Evolutionary conservation across 2,329 filamentous ascomycete species (phyloP).

Genomic region (Sclerotiophoma versabilis): DNA sequence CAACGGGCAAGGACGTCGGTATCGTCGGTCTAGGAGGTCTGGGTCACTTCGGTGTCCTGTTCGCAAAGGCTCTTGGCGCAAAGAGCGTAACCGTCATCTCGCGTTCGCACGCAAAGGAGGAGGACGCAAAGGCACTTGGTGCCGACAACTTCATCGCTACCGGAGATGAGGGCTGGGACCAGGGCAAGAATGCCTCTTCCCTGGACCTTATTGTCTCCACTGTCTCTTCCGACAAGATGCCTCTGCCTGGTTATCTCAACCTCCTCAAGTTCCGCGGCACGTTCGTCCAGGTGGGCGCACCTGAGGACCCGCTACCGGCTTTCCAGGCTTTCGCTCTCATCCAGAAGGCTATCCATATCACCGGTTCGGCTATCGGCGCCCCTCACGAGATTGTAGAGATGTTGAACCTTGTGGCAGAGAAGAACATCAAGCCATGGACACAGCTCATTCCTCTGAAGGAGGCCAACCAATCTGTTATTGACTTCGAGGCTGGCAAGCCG

Average conservation of each 20-base stretch:
- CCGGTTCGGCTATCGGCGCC: conserved; percentile 34
- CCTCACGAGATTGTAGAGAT: conserved; percentile 37
- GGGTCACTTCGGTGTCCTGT: conserved; percentile 75
- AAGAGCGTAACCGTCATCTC: conserved; percentile 71
- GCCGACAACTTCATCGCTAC: conserved; percentile 69
- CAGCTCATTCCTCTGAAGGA: conserved; percentile 65
- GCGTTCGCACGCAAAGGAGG: conserved; percentile 66
- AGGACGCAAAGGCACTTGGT: conserved; percentile 65
- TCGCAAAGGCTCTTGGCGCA: conserved; percentile 72
- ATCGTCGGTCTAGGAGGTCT: conserved; percentile 77
- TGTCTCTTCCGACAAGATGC: conserved; percentile 60
- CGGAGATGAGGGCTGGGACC: conserved; percentile 65
- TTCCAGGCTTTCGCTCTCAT: conserved; percentile 63
- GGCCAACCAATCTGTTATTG: conserved; percentile 62
- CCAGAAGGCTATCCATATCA: conserved; percentile 29
- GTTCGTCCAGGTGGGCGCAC: conserved; percentile 71
- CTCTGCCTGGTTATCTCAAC: conserved; percentile 63
- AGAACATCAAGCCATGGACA: conserved; percentile 67
- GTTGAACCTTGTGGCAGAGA: conserved; percentile 65
- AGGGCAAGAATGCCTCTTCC: conserved; percentile 58
- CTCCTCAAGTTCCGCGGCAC: conserved; percentile 66
- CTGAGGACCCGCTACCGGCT: conserved; percentile 59
- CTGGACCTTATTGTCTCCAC: conserved; percentile 68
- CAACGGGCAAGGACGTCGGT: conserved; percentile 78
- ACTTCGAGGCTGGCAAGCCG: conserved; percentile 64